Percentiles rank a stretch among this genome's conserved stretches.
These are phyloP conservation scores for Umbilicaria muhlenbergii DNA, from an alignment of 495 filamentous ascomycete species.

Conservation along the genomic window DNA sequence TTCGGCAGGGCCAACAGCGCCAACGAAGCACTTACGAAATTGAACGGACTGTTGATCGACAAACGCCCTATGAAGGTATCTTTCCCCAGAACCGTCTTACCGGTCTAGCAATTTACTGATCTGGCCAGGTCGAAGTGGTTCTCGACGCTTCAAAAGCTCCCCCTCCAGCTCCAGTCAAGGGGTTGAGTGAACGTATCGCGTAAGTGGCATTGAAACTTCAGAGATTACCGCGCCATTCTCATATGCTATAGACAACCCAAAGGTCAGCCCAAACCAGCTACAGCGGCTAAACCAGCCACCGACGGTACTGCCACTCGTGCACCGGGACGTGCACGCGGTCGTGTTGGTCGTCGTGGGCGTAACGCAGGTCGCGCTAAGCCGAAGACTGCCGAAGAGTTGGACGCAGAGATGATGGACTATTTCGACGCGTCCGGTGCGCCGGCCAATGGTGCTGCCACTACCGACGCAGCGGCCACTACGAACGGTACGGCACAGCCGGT, in stretches of 20 bases:
- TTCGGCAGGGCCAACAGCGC: slow-evolving; percentile 68
- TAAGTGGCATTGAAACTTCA: slow-evolving; percentile 24
- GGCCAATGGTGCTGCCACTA: slow-evolving; percentile 16
- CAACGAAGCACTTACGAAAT: slow-evolving; percentile 59
- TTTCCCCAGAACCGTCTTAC: slow-evolving; percentile 1
- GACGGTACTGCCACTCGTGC: slow-evolving; percentile 21
- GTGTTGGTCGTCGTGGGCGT: slow-evolving; percentile 28
- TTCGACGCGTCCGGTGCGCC: slow-evolving; percentile 37
- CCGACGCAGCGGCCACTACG: slow-evolving; percentile 25
- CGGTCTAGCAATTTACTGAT: slow-evolving; percentile 6
- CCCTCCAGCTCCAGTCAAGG: slow-evolving; percentile 47
- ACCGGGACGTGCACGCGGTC: slow-evolving; percentile 29
- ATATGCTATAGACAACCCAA: slow-evolving; percentile 40
- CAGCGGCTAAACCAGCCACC: slow-evolving; percentile 42
- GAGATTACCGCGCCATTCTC: slow-evolving; percentile 7
- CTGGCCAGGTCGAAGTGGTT: slow-evolving; percentile 67
- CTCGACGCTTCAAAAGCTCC: slow-evolving; percentile 60
- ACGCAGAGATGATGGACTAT: slow-evolving; percentile 90
- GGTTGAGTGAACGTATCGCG: slow-evolving; percentile 75
- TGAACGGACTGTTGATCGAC: slow-evolving; percentile 82
- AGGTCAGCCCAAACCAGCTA: slow-evolving; percentile 69
- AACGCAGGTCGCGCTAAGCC: slow-evolving; percentile 52
- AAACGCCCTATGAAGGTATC: slow-evolving; percentile 76
- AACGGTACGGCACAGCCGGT: slow-evolving; percentile 24
- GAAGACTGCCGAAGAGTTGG: slow-evolving; percentile 82